Percentiles rank a stretch among this genome's conserved stretches.
phyloP scores from a whole-genome alignment of 768 basidiomycete species.

The Mycena alexandri region DNA sequence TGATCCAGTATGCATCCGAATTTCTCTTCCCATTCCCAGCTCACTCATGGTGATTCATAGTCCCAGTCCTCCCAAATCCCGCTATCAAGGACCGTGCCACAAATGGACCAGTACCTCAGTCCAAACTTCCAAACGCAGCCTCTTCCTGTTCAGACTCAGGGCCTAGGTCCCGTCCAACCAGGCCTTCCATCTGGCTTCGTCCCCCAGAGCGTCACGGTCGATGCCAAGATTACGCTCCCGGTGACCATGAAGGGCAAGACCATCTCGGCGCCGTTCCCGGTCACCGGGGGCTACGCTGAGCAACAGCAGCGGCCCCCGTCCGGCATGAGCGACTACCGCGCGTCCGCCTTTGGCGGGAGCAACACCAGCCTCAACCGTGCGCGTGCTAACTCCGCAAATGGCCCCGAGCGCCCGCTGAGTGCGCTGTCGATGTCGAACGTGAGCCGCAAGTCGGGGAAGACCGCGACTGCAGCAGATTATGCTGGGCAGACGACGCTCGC shows the following conservation, averaged over 20 bases:
- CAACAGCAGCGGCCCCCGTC: conserved; percentile 8
- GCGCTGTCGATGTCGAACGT: conserved; percentile 5
- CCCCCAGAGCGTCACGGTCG: conserved; percentile 32
- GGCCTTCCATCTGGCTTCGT: conserved; percentile 15
- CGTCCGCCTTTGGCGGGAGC: conserved; percentile 14
- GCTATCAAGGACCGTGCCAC: conserved; percentile 3
- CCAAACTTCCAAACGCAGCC: conserved; percentile 28
- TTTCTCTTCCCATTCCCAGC: neutral
- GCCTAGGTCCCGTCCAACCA: neutral
- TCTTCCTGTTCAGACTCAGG: neutral
- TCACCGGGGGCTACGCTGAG: neutral
- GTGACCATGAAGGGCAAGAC: conserved; percentile 29
- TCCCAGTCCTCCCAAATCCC: conserved; percentile 28
- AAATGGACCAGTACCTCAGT: conserved; percentile 29
- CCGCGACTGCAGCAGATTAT: neutral
- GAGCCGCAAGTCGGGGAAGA: conserved; percentile 24
- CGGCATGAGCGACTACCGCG: conserved; percentile 23
- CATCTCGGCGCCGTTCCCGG: conserved; percentile 24
- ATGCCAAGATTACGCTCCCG: conserved; percentile 28
- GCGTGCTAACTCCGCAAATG: conserved; percentile 11
- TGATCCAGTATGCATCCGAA: conserved; percentile 24
- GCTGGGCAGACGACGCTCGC: conserved; percentile 23
- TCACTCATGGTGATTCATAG: neutral
- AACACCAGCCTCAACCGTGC: conserved; percentile 12
- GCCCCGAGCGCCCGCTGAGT: conserved; percentile 9